These are phyloP conservation scores for Zychaea mexicana DNA, from an alignment of 371 early-diverging fungal species.

Conservation along the genomic window DNA sequence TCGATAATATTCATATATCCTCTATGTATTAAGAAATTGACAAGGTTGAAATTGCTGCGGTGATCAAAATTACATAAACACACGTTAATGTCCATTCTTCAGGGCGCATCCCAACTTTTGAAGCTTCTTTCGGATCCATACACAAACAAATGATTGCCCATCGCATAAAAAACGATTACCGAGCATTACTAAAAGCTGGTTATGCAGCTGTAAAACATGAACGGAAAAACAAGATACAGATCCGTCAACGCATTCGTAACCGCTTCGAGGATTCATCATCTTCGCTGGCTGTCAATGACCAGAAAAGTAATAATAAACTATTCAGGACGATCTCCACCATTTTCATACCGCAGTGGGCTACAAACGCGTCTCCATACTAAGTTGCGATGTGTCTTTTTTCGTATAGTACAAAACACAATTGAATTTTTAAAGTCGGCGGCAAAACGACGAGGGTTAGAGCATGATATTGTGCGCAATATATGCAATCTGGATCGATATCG, in stretches of 20 bases:
- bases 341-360: too few relatives aligned
- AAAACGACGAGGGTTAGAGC: conserved; percentile 10
- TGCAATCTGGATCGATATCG: conserved; percentile 13
- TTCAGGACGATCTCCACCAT: neutral
- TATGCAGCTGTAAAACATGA: conserved; percentile 17
- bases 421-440: conserved; percentile 15
- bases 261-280: conserved; percentile 4
- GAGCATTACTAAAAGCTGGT: conserved; percentile 16
- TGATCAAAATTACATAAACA: too few relatives aligned
- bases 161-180: conserved; percentile 2
- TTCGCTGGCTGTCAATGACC: neutral
- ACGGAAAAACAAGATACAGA: neutral
- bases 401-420: conserved; percentile 17
- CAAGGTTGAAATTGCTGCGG: too few relatives aligned
- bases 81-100: too few relatives aligned
- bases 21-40: too few relatives aligned
- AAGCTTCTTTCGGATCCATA: neutral
- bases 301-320: neutral
- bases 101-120: too few relatives aligned
- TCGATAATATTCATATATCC: too few relatives aligned
- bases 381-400: neutral
- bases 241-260: conserved; percentile 14
- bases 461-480: conserved; percentile 18
- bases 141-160: neutral
- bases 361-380: too few relatives aligned